phyloP scores from a whole-genome alignment of 2,329 filamentous ascomycete genomes.

The Aspergillus luchuensis region DNA sequence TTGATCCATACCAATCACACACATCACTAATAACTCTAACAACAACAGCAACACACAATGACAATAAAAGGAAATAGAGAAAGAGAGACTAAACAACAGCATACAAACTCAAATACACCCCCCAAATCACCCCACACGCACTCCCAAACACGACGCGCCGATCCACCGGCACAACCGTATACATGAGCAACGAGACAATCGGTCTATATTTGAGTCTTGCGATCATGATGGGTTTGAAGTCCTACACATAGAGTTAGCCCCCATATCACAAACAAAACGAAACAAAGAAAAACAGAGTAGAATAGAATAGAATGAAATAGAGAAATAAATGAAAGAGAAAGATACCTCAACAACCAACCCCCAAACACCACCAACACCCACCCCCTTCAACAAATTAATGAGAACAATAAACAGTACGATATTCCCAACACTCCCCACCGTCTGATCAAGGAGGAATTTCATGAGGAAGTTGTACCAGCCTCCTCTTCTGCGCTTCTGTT shows the following conservation, averaged over 20 bases:
- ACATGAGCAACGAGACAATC: constrained; percentile 68
- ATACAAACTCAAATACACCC: constrained; percentile 71
- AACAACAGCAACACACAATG: constrained; percentile 6
- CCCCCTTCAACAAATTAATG: constrained; percentile 50
- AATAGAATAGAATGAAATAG: no score
- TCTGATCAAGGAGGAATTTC: constrained; percentile 63
- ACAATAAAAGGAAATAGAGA: neutral
- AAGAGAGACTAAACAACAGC: constrained; percentile 39
- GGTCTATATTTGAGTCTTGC: constrained; percentile 77
- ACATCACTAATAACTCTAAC: neutral
- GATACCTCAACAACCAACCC: constrained; percentile 37
- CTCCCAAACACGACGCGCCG: constrained; percentile 70
- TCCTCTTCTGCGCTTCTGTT: constrained; percentile 35
- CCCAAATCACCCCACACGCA: constrained; percentile 72
- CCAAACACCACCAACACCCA: constrained; percentile 28
- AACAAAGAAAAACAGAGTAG: no score
- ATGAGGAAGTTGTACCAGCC: constrained; percentile 50
- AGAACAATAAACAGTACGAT: constrained; percentile 59
- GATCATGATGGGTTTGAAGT: constrained; percentile 65
- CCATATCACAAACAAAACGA: no score
- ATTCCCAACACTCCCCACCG: constrained; percentile 58
- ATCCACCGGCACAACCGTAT: constrained; percentile 70
- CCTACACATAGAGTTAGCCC: constrained; percentile 33
- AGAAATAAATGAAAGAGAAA: neutral
- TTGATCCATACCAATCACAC: neutral